Base-by-base conservation (phyloP, 495 filamentous ascomycete genomes). In the Aspergillus funiculosus region DNA sequence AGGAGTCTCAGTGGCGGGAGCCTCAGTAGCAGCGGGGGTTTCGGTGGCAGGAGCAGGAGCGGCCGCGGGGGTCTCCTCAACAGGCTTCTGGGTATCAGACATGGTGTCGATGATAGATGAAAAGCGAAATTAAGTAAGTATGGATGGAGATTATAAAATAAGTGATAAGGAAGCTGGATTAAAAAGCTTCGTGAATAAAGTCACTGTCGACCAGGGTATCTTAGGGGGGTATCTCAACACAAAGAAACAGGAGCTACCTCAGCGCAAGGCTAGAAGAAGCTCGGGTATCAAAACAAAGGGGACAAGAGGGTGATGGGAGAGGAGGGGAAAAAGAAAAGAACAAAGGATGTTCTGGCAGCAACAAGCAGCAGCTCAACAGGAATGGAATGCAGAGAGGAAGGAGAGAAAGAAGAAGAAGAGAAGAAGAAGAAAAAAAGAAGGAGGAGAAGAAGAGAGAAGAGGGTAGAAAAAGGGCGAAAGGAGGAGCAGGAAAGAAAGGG, bases 31-130 rank as follows among this genome's bases (percentile, higher is more conserved):
- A 31, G 48, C 57, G 34, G 63, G 53, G 47, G 57, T 51, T 54
- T 71, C 72, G 45, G 47, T 61, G 42, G 54, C 51, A 51, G 62
- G 44, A 54, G 66, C 39, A 6, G 37, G 21, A 39, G 37, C 62
- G 39, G 49, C 68, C 57, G 48, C 68, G 41, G 68, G 61, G 51
- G 66, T 66, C 64, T 72, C 67, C 58, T 75, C 72, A 45, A 74
- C 61, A 52, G 74, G 60, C 56, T 74, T 71, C 54, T 71, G 67
- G 42, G 56, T 57, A 48, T 73, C 72, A 61, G 75, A 77, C 74
- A 79, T 79, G 53, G 52, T 71, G 58, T 56, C 44, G 52, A 51
- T 29, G 39, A 43, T 52, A 41, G 52, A 58, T 54, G 53, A 50
- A 56, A 59, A 53, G 54, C 56, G 58, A 52, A 50, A 67, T 63